Evolutionary conservation across 768 basidiomycete genomes (phyloP).

Genomic region (Punctularia strigosozonata): DNA sequence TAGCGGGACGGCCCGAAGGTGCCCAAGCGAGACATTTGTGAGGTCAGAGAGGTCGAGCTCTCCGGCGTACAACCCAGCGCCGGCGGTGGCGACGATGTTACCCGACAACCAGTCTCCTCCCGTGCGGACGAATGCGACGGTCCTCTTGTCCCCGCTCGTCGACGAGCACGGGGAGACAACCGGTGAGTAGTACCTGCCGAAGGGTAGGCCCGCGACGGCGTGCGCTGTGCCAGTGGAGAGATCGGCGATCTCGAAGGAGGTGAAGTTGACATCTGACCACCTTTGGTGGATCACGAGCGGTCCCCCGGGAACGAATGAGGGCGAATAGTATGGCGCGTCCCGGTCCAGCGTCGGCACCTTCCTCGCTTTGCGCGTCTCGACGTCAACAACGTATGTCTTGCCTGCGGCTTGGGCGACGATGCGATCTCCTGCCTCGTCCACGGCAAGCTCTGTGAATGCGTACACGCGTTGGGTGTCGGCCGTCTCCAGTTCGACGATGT

Average conservation of each 20-base stretch:
- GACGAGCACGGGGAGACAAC: constrained; percentile 32
- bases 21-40: not conserved
- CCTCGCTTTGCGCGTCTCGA: constrained; percentile 16
- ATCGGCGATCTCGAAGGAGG: constrained; percentile 55
- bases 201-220: constrained; percentile 43
- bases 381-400: constrained; percentile 28
- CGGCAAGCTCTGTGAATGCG: constrained; percentile 49
- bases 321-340: constrained; percentile 46
- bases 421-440: constrained; percentile 38
- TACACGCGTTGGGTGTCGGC: constrained; percentile 41
- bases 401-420: constrained; percentile 65
- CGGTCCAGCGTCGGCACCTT: constrained; percentile 39
- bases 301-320: constrained; percentile 47
- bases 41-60: constrained; percentile 36
- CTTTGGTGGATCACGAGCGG: constrained; percentile 46
- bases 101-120: constrained; percentile 51
- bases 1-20: not conserved
- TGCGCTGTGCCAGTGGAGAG: constrained; percentile 28
- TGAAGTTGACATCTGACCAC: constrained; percentile 56
- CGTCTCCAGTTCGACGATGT: constrained; percentile 44
- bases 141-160: constrained; percentile 22
- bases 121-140: constrained; percentile 53
- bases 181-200: constrained; percentile 56
- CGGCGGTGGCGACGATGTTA: constrained; percentile 50
- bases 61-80: constrained; percentile 52